Conservation (phyloP, 441 rosid species). For the Adansonia rubrostipa region DNA sequence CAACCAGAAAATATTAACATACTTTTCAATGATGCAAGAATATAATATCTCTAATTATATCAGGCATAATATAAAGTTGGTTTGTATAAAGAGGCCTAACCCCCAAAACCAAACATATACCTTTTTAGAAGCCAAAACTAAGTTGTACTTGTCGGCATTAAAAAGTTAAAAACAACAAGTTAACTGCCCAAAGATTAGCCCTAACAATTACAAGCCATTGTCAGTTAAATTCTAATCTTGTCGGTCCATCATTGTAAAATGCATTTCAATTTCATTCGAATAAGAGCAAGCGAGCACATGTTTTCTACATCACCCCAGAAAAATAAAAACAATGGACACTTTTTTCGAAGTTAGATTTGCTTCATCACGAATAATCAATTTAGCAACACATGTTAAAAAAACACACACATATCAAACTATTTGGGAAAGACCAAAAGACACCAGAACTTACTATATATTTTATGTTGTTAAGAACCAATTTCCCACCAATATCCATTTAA, state of each 20-base stretch:
- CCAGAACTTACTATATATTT: not conserved
- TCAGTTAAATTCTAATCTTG: not conserved
- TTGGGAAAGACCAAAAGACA: not conserved
- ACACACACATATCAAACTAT: not conserved
- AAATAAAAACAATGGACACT: not conserved
- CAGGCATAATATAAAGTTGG: not conserved
- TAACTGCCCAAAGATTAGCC: not conserved
- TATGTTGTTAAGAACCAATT: not conserved
- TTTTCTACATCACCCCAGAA: not conserved
- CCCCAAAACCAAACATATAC: not conserved
- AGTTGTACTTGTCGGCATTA: not conserved
- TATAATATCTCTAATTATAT: not conserved
- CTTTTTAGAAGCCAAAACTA: not conserved
- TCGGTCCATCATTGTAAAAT: not conserved
- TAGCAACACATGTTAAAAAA: not conserved
- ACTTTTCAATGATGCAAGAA: slow-evolving; percentile 1
- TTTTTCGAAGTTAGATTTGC: not conserved
- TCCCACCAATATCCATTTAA: not conserved
- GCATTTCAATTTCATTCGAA: not conserved
- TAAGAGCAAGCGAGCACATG: not conserved
- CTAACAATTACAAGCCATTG: not conserved
- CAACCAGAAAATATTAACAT: not conserved
- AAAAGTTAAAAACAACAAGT: not conserved
- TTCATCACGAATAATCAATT: not conserved
- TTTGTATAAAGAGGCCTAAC: not conserved